Conservation (phyloP, 768 basidiomycete genomes). For the Serendipita indica region DNA sequence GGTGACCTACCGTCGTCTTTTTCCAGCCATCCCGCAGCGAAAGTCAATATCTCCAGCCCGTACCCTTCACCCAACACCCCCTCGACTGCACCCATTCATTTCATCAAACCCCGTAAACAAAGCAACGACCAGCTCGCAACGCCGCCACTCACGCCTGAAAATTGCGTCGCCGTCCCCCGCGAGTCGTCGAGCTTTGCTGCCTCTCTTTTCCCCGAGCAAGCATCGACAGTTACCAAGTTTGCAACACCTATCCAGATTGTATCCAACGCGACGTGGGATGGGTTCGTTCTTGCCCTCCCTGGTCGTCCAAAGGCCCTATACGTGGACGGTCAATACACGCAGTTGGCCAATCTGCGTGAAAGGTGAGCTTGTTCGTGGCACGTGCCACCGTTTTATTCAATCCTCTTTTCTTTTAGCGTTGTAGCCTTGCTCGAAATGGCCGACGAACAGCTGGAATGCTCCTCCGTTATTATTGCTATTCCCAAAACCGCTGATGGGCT, state of each 20-base stretch:
- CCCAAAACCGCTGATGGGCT: conserved; percentile 58
- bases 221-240: background rate
- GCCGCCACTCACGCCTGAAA: conserved; percentile 69
- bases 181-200: background rate
- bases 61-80: conserved; percentile 23
- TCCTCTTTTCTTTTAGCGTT: conserved; percentile 36
- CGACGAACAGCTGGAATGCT: conserved; percentile 67
- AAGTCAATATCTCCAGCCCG: conserved; percentile 19
- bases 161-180: conserved; percentile 29
- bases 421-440: conserved; percentile 79
- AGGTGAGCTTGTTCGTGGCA: conserved; percentile 34
- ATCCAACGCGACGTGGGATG: conserved; percentile 50
- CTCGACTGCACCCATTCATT: conserved; percentile 11
- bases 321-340: conserved; percentile 71
- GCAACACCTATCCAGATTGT: conserved; percentile 8
- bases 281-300: conserved; percentile 61
- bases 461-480: conserved; percentile 63
- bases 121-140: conserved; percentile 39
- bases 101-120: conserved; percentile 14
- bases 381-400: conserved; percentile 7
- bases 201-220: conserved; percentile 5
- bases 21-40: conserved; percentile 34
- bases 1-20: conserved; percentile 62
- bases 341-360: conserved; percentile 65
- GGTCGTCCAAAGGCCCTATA: conserved; percentile 62